These are phyloP conservation scores for Candida dajiaensis DNA, from an alignment of 805 yeast species.

Conservation along the genomic window DNA sequence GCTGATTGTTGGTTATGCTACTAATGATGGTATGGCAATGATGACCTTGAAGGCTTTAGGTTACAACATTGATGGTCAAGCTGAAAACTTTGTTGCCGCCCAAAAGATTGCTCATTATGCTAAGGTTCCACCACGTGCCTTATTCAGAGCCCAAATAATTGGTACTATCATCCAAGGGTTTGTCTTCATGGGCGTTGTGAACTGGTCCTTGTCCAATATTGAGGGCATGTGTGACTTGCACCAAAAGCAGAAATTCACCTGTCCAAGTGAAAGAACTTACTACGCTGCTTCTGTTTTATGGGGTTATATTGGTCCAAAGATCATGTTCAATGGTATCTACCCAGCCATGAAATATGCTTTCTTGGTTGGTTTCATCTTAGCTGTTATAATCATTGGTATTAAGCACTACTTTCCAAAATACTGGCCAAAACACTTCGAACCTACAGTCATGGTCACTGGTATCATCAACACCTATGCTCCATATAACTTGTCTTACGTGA, in stretches of 20 bases:
- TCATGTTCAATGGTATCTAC: slow-evolving; percentile 50
- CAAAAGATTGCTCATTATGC: slow-evolving; percentile 39
- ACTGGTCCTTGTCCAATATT: slow-evolving; percentile 30
- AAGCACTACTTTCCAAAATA: slow-evolving; percentile 26
- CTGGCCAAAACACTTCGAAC: slow-evolving; percentile 32
- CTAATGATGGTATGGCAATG: slow-evolving; percentile 49
- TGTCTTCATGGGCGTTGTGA: slow-evolving; percentile 28
- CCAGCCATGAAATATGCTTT: slow-evolving; percentile 62
- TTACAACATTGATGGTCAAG: slow-evolving; percentile 58
- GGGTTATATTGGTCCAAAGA: slow-evolving; percentile 52
- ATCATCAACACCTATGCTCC: slow-evolving; percentile 42
- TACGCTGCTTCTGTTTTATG: slow-evolving; percentile 39
- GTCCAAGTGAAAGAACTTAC: slow-evolving; percentile 35
- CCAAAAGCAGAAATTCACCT: slow-evolving; percentile 35
- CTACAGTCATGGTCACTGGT: slow-evolving; percentile 47
- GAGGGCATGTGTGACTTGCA: slow-evolving; percentile 29
- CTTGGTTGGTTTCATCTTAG: slow-evolving; percentile 43
- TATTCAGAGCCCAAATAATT: slow-evolving; percentile 41
- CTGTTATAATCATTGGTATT: slow-evolving; percentile 25
- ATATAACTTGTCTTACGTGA: slow-evolving; percentile 38
- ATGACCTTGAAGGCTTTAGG: slow-evolving; percentile 48
- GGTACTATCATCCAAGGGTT: slow-evolving; percentile 27
- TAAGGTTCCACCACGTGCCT: slow-evolving; percentile 52
- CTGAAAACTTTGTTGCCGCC: slow-evolving; percentile 53
- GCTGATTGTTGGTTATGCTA: slow-evolving; percentile 49